A percentile compares a stretch with the other conserved stretches of the same genome.
phyloP scores from a whole-genome alignment of 176 grass and related monocot genomes.

The Neostapfia colusana region DNA sequence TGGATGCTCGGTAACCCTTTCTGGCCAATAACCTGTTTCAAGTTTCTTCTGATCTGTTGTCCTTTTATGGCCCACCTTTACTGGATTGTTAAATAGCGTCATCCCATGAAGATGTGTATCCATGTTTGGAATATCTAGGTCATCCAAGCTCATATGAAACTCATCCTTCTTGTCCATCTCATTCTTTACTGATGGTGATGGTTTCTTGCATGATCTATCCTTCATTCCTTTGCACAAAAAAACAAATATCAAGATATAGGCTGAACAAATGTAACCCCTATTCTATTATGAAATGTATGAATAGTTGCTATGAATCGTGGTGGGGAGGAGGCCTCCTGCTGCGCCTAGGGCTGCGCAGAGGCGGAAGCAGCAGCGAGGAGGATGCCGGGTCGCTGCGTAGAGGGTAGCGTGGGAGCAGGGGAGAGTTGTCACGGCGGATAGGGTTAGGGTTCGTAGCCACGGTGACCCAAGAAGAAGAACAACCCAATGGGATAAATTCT shows the following conservation, averaged over 20 bases:
- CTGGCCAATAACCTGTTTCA: slow-evolving; percentile 41
- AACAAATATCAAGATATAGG: slow-evolving; percentile 17
- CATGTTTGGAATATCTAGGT: slow-evolving; percentile 44
- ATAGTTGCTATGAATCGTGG: too few relatives aligned
- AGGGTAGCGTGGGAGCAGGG: too few relatives aligned
- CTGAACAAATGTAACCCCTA: not conserved
- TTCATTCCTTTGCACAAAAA: slow-evolving; percentile 37
- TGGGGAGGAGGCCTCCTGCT: too few relatives aligned
- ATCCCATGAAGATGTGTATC: slow-evolving; percentile 40
- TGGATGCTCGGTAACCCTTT: slow-evolving; percentile 24
- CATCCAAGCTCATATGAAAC: slow-evolving; percentile 39
- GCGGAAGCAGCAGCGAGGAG: too few relatives aligned
- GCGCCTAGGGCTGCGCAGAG: too few relatives aligned
- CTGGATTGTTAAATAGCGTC: slow-evolving; percentile 34
- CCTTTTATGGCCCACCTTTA: slow-evolving; percentile 31
- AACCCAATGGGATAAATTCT: too few relatives aligned
- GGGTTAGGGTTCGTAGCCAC: too few relatives aligned
- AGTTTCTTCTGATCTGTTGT: slow-evolving; percentile 29
- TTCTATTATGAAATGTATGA: slow-evolving; percentile 19
- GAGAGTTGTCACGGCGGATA: too few relatives aligned
- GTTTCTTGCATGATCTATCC: slow-evolving; percentile 37
- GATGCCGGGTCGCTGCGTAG: too few relatives aligned
- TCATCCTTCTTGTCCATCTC: slow-evolving; percentile 41
- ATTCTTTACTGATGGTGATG: slow-evolving; percentile 39
- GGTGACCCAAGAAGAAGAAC: too few relatives aligned